phyloP scores from a whole-genome alignment of 73 alveolate genomes.

The Blepharisma japonicum region DNA sequence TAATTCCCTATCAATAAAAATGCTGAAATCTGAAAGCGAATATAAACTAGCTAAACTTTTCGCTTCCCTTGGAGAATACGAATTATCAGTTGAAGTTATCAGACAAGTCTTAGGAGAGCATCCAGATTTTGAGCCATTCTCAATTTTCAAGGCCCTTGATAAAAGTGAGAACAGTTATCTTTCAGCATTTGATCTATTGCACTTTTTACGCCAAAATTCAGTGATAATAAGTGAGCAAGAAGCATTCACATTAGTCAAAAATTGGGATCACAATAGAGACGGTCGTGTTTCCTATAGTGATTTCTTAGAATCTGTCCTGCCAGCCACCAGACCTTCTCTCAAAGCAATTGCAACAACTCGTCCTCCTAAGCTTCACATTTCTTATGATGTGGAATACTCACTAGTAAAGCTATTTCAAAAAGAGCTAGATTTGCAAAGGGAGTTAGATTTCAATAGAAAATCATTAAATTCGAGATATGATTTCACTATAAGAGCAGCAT shows the following conservation, averaged over 20 bases:
- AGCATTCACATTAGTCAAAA: neutral
- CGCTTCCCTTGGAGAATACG: conserved; percentile 48
- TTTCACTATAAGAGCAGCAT: conserved; percentile 29
- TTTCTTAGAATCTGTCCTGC: conserved; percentile 43
- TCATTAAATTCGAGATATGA: conserved; percentile 39
- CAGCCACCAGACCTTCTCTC: conserved; percentile 38
- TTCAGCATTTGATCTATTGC: neutral
- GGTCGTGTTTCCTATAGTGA: conserved; percentile 45
- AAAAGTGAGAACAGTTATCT: neutral
- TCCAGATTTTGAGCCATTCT: conserved; percentile 52
- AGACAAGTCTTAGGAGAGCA: conserved; percentile 46
- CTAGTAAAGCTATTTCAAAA: conserved; percentile 32
- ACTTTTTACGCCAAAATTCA: neutral
- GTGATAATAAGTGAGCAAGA: neutral
- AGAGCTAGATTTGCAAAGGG: conserved; percentile 36
- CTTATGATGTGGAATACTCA: conserved; percentile 37
- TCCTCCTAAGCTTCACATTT: conserved; percentile 28
- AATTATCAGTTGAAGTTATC: conserved; percentile 26
- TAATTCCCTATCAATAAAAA: neutral
- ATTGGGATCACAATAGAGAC: conserved; percentile 42
- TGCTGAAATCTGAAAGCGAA: conserved; percentile 43
- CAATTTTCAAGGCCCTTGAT: conserved; percentile 52
- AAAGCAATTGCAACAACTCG: conserved; percentile 39
- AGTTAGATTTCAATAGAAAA: conserved; percentile 30
- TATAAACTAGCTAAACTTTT: conserved; percentile 49